These are phyloP conservation scores for Pinus albicaulis DNA, from an alignment of 75 land plant genomes.

Conservation along the genomic window DNA sequence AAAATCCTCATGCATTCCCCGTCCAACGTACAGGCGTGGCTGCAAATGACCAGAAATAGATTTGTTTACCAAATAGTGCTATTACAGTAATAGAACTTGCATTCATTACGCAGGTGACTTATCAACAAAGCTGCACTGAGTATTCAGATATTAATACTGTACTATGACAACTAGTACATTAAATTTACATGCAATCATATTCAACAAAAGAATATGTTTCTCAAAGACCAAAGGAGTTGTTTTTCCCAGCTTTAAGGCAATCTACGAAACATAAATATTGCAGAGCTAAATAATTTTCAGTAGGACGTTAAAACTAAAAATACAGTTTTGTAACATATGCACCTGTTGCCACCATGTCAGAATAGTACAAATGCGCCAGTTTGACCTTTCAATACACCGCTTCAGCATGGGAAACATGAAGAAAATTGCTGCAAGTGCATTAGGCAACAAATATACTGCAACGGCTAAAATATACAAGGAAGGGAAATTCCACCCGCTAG, in stretches of 20 bases:
- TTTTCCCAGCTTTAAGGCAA: no score
- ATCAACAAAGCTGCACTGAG: neutral
- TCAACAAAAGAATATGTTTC: neutral
- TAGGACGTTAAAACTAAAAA: neutral
- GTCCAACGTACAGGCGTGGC: slow-evolving; percentile 85
- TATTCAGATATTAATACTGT: neutral
- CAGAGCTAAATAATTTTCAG: no score
- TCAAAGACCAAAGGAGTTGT: no score
- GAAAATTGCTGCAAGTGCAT: slow-evolving; percentile 63
- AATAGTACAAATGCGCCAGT: slow-evolving; percentile 58
- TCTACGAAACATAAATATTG: no score
- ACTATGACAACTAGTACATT: neutral
- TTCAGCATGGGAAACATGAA: slow-evolving; percentile 83
- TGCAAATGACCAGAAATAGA: slow-evolving; percentile 24
- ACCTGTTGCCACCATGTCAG: slow-evolving; percentile 99
- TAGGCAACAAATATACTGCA: slow-evolving; percentile 78
- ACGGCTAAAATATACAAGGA: slow-evolving; percentile 74
- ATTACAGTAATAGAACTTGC: neutral
- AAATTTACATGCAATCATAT: neutral
- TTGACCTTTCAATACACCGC: slow-evolving; percentile 72
- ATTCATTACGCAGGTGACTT: neutral
- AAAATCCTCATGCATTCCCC: slow-evolving; percentile 92
- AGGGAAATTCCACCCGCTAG: slow-evolving; percentile 51
- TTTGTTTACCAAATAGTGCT: neutral
- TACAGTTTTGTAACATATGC: slow-evolving; percentile 7